A percentile compares a stretch with the other conserved stretches of the same genome.
Conservation (phyloP, 805 yeast species). For the Yarrowia alimentaria region DNA sequence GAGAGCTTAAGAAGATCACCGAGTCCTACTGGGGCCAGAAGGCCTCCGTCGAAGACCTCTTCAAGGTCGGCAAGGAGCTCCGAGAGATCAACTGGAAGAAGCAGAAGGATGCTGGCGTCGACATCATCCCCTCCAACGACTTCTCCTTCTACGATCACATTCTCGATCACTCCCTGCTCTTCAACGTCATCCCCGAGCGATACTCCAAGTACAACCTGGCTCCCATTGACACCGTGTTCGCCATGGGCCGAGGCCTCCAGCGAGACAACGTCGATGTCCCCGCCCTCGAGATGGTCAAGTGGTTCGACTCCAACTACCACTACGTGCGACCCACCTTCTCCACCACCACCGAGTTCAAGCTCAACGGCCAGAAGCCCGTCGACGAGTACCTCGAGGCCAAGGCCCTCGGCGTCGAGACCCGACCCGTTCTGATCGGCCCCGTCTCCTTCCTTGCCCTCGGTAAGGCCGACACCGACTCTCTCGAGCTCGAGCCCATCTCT, state of each 20-base stretch:
- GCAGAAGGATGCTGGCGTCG: conserved; percentile 96
- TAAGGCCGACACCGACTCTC: conserved; percentile 97
- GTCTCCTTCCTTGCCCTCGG: conserved; percentile 92
- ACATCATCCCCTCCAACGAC: conserved; percentile 94
- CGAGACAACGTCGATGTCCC: conserved; percentile 98
- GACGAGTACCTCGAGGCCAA: conserved; percentile 98
- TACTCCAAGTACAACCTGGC: conserved; percentile 88
- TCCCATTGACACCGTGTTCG: conserved; percentile 88
- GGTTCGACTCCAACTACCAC: conserved; percentile 99
- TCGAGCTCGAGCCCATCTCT: conserved; percentile 89
- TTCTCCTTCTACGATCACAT: conserved; percentile 98
- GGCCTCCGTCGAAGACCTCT: conserved; percentile 78
- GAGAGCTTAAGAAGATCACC: conserved; percentile 98
- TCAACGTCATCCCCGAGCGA: conserved; percentile 96
- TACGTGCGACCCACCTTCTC: conserved; percentile 99
- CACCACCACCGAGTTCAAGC: conserved; percentile 90
- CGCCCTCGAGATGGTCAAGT: conserved; percentile 97
- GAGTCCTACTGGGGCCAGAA: conserved; percentile 99
- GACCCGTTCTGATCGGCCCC: conserved; percentile 97
- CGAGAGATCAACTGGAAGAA: conserved; percentile 97
- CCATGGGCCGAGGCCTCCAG: conserved; percentile 99
- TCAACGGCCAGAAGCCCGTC: conserved; percentile 94
- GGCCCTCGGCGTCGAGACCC: conserved; percentile 91
- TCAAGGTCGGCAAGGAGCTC: conserved; percentile 90
- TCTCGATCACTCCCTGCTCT: conserved; percentile 83